Percentiles rank a stretch among this genome's conserved stretches.
Evolutionary conservation across 2,329 filamentous ascomycete genomes (phyloP).

Genomic region (Penicillium sp.): DNA sequence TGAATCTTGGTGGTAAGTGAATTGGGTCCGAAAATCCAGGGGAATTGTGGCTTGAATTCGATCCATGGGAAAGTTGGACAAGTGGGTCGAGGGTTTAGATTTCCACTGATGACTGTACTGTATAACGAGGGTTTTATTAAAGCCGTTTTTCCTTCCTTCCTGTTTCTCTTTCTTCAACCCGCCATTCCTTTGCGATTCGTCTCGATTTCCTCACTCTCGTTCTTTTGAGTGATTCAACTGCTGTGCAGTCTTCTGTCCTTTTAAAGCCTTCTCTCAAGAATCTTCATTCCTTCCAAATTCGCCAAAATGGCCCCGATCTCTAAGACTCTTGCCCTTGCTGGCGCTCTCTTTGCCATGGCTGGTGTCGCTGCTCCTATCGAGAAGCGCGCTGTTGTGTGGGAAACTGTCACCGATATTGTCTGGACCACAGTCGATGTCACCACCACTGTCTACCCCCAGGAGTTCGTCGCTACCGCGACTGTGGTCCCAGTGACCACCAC

Average conservation of each 20-base stretch:
- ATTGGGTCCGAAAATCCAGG: neutral
- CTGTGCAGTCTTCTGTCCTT: conserved; percentile 26
- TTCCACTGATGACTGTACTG: neutral
- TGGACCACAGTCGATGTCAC: conserved; percentile 52
- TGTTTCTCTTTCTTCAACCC: neutral
- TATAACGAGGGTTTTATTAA: neutral
- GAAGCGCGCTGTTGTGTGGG: conserved; percentile 49
- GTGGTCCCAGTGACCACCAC: conserved; percentile 21
- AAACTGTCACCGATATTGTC: conserved; percentile 50
- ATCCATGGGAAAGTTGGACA: neutral
- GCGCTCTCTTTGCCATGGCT: conserved; percentile 35
- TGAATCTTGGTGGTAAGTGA: neutral
- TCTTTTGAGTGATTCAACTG: conserved; percentile 25
- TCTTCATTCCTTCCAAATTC: neutral
- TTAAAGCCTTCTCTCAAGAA: conserved; percentile 3
- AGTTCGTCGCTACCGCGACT: conserved; percentile 22
- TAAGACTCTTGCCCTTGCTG: conserved; percentile 38
- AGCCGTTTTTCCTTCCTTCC: neutral
- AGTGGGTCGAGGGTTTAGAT: neutral
- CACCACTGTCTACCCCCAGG: conserved; percentile 47
- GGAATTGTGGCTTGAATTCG: neutral
- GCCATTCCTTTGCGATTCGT: neutral
- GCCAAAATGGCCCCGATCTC: conserved; percentile 36
- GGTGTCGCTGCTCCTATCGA: conserved; percentile 33
- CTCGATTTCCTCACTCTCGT: conserved; percentile 11